These are phyloP conservation scores for Globisporangium parvum DNA, from an alignment of 352 stramenopile species.

Conservation along the genomic window DNA sequence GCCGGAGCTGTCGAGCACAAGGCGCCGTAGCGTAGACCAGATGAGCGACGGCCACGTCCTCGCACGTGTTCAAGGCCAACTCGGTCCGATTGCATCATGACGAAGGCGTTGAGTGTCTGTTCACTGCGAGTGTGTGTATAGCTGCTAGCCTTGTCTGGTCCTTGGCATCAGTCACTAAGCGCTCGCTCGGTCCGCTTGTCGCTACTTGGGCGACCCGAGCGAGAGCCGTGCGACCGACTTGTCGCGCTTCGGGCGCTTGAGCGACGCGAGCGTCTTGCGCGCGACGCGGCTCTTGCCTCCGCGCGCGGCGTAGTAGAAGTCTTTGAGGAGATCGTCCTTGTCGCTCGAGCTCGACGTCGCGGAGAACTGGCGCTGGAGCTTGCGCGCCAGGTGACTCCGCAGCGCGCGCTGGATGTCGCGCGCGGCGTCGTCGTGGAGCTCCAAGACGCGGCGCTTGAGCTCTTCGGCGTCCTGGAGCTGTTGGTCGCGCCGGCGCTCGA, in stretches of 20 bases:
- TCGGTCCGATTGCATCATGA: neutral
- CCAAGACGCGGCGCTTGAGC: constrained; percentile 9
- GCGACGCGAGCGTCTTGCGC: constrained; percentile 20
- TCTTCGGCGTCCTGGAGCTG: constrained; percentile 19
- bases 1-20: neutral
- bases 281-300: constrained; percentile 11
- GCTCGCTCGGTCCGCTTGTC: neutral
- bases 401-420: constrained; percentile 41
- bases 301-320: constrained; percentile 13
- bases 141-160: neutral
- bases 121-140: neutral
- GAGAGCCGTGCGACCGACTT: constrained; percentile 31
- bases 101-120: too few species aligned
- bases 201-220: constrained; percentile 4
- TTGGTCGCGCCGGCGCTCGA: constrained; percentile 20
- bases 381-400: constrained; percentile 27
- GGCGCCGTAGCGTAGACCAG: too few species aligned
- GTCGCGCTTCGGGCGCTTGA: constrained; percentile 27
- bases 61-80: neutral
- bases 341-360: constrained; percentile 22
- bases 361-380: constrained; percentile 27
- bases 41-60: neutral
- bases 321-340: constrained; percentile 23
- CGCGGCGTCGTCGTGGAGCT: constrained; percentile 21
- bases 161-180: too few species aligned